Conservation (phyloP, 345 rosid genomes). For the Lepidium africanum region DNA sequence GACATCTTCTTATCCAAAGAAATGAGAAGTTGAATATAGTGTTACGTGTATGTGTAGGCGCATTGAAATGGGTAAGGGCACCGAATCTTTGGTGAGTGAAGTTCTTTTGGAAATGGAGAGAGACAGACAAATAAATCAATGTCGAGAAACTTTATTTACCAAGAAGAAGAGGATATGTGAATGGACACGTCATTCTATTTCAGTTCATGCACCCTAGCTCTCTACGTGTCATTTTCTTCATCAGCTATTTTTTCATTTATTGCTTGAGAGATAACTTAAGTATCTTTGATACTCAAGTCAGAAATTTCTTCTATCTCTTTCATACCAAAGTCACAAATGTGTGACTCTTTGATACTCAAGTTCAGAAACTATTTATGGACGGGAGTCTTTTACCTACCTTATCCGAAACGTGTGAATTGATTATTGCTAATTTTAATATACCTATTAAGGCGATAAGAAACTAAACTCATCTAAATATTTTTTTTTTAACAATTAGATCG, state of each 20-base stretch:
- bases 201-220: conserved; percentile 18
- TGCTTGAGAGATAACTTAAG: too few relatives aligned
- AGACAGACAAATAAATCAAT: not conserved
- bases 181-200: conserved; percentile 6
- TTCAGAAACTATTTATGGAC: too few relatives aligned
- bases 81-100: not conserved
- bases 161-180: not conserved
- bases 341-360: too few relatives aligned
- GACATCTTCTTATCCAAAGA: not conserved
- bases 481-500: too few relatives aligned
- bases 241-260: conserved; percentile 5
- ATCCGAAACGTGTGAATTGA: too few relatives aligned
- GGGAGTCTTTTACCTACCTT: too few relatives aligned
- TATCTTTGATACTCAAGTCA: too few relatives aligned
- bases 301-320: too few relatives aligned
- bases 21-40: conserved; percentile 5
- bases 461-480: too few relatives aligned
- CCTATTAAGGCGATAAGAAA: too few relatives aligned
- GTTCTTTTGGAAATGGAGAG: conserved; percentile 4
- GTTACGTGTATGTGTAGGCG: conserved; percentile 18
- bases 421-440: too few relatives aligned
- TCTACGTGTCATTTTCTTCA: conserved; percentile 7
- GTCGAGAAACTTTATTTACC: not conserved
- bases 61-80: not conserved
- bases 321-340: too few relatives aligned